These are phyloP conservation scores for Trichoderma brevicompactum DNA, from an alignment of 2,329 filamentous ascomycete species.

Conservation along the genomic window DNA sequence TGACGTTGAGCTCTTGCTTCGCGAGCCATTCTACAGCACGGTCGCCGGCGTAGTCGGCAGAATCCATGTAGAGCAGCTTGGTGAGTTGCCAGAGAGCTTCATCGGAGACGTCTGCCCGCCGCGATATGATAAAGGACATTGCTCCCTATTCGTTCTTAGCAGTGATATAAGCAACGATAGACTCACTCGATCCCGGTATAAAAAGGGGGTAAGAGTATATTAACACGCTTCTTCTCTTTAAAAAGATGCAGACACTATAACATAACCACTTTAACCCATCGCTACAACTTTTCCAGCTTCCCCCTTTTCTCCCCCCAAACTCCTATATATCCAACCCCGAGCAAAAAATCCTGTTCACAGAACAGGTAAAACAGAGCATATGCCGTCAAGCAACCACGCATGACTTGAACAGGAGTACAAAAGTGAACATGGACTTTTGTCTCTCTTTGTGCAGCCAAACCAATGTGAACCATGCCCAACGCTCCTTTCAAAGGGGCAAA, in stretches of 20 bases:
- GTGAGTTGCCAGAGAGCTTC: constrained; percentile 42
- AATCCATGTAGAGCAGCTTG: constrained; percentile 44
- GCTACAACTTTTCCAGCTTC: neutral
- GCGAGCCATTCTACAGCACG: constrained; percentile 45
- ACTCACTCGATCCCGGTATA: neutral
- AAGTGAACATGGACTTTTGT: constrained; percentile 15
- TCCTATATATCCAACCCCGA: neutral
- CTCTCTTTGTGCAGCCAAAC: neutral
- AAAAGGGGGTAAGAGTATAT: too few relatives aligned
- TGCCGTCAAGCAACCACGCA: neutral
- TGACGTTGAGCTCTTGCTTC: constrained; percentile 39
- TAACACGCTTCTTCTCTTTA: too few relatives aligned
- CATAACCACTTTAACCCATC: too few relatives aligned
- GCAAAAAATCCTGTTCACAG: neutral
- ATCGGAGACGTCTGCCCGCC: constrained; percentile 32
- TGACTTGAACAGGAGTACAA: neutral
- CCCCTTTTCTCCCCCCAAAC: neutral
- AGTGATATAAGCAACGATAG: neutral
- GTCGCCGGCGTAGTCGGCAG: constrained; percentile 27
- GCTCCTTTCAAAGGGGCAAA: too few relatives aligned
- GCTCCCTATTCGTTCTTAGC: neutral
- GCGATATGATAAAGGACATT: constrained; percentile 32
- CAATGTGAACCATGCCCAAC: neutral
- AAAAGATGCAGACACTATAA: neutral
- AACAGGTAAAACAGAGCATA: neutral